These are phyloP conservation scores for Prunus campanulata DNA, from an alignment of 306 rosid species.

Conservation along the genomic window DNA sequence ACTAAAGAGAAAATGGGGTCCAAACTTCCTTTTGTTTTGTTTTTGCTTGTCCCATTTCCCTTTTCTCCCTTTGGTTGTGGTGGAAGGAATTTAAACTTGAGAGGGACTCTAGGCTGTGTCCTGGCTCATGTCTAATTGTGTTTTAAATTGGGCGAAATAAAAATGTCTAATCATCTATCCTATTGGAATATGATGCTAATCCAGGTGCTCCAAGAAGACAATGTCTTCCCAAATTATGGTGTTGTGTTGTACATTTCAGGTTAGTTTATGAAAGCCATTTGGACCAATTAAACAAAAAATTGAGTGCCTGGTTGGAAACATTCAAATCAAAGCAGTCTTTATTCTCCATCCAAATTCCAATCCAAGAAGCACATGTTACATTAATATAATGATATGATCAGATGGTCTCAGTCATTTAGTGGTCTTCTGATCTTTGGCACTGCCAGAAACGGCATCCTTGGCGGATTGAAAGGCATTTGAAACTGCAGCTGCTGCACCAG, in stretches of 20 bases:
- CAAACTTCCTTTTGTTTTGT: too few species aligned
- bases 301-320: too few species aligned
- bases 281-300: too few species aligned
- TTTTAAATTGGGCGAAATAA: neutral
- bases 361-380: neutral
- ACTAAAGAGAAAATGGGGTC: too few species aligned
- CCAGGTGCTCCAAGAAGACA: neutral
- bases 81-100: neutral
- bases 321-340: neutral
- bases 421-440: constrained; percentile 5
- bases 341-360: neutral
- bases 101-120: neutral
- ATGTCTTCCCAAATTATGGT: too few species aligned
- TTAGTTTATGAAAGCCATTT: too few species aligned
- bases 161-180: neutral
- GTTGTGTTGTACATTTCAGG: too few species aligned
- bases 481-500: neutral
- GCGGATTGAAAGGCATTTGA: constrained; percentile 16
- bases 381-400: neutral
- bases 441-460: constrained; percentile 31
- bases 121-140: neutral
- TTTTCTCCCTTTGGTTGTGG: too few species aligned
- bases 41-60: too few species aligned
- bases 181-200: neutral
- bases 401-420: neutral